A percentile compares a stretch with the other conserved stretches of the same genome.
Conservation (phyloP, 192 early-diverging fungal species). For the Rhizophagus prolifer region DNA sequence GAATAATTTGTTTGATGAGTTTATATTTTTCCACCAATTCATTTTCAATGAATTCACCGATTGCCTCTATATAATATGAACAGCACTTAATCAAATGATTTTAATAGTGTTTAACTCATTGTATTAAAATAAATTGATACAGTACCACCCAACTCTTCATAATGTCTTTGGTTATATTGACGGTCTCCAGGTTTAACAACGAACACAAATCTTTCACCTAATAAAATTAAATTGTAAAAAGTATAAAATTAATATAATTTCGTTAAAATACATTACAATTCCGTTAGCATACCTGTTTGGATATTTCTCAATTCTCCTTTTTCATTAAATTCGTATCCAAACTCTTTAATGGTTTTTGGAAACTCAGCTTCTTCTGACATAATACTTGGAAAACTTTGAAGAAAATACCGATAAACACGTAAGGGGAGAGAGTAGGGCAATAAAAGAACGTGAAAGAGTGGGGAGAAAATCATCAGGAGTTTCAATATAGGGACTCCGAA, state of each 20-base stretch:
- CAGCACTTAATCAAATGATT: too few species aligned
- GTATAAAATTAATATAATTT: not conserved
- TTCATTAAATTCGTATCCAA: constrained; percentile 29
- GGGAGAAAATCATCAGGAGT: not conserved
- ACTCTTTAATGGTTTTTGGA: constrained; percentile 19
- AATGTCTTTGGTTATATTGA: constrained; percentile 23
- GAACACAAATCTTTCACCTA: constrained; percentile 17
- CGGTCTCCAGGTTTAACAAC: constrained; percentile 13
- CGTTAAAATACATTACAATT: not conserved
- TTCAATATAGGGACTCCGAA: not conserved
- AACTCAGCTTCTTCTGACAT: not conserved
- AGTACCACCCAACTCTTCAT: constrained; percentile 25
- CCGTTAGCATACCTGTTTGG: constrained; percentile 15
- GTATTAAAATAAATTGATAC: not conserved
- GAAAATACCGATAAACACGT: not conserved
- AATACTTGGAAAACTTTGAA: not conserved
- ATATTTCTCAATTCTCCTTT: constrained; percentile 13
- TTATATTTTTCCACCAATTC: constrained; percentile 14
- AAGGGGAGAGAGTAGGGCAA: not conserved
- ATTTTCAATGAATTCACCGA: constrained; percentile 29
- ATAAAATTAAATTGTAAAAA: not conserved
- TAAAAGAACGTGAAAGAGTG: not conserved
- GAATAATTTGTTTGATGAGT: constrained; percentile 11
- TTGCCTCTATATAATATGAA: constrained; percentile 2
- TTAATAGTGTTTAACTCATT: not conserved